Conservation (phyloP, 768 basidiomycete species). For the Coprinellus aureogranulatus region DNA sequence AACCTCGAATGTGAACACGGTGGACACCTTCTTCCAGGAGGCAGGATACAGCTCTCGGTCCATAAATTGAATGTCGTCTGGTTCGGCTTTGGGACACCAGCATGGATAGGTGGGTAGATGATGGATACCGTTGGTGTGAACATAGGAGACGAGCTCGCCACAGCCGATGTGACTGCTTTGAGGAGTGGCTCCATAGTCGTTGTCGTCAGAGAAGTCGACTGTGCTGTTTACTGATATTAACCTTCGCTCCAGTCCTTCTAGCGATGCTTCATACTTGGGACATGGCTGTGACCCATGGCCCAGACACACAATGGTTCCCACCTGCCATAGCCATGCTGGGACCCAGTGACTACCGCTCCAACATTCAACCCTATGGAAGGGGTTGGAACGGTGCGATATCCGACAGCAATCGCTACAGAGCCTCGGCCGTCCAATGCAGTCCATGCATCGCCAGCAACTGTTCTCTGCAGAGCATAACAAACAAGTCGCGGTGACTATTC, state of each 20-base stretch:
- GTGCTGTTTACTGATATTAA: neutral
- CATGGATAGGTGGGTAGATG: slow-evolving; percentile 13
- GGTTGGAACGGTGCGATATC: neutral
- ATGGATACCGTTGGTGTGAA: slow-evolving; percentile 18
- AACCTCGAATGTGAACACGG: neutral
- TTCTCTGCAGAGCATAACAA: neutral
- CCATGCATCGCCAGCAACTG: neutral
- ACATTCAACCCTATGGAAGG: slow-evolving; percentile 17
- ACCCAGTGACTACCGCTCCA: slow-evolving; percentile 20
- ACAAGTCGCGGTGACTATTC: neutral
- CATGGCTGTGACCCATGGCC: slow-evolving; percentile 20
- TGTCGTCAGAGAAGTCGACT: neutral
- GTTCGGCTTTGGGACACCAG: neutral
- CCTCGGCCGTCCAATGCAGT: neutral
- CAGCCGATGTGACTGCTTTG: neutral
- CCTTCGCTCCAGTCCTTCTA: neutral
- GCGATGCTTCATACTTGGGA: slow-evolving; percentile 2
- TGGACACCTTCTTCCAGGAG: neutral
- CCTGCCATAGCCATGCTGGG: slow-evolving; percentile 13
- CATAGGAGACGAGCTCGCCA: neutral
- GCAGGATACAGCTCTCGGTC: slow-evolving; percentile 9
- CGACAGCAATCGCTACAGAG: neutral
- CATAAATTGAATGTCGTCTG: slow-evolving; percentile 5
- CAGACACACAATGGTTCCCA: slow-evolving; percentile 17
- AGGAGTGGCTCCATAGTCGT: neutral